A percentile compares a stretch with the other conserved stretches of the same genome.
Evolutionary conservation across 495 filamentous ascomycete species (phyloP).

Genomic region (Aspergillus carlsbadensis): DNA sequence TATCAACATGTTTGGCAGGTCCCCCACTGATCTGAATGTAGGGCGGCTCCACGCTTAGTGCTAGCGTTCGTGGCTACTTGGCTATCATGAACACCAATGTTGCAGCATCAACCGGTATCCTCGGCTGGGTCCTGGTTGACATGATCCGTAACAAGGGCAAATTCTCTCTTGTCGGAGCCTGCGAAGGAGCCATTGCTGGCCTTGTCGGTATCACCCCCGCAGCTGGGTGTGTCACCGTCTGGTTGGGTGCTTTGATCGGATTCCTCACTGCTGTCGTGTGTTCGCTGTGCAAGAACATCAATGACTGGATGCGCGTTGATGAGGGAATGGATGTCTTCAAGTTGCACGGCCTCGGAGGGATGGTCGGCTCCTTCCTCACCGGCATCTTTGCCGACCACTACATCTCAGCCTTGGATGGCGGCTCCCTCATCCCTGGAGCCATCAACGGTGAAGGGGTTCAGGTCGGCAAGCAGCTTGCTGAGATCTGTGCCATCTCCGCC

Average conservation of each 20-base stretch:
- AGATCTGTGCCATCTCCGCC: constrained; percentile 54
- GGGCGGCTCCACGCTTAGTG: constrained; percentile 59
- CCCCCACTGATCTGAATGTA: constrained; percentile 16
- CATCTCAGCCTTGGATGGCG: constrained; percentile 49
- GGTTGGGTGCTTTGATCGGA: constrained; percentile 58
- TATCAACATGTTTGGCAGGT: not conserved
- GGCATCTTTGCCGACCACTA: constrained; percentile 56
- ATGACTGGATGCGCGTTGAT: constrained; percentile 58
- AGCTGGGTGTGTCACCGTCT: constrained; percentile 57
- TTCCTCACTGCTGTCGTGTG: constrained; percentile 57
- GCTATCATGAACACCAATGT: constrained; percentile 64
- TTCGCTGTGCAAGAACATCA: constrained; percentile 49
- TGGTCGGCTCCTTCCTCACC: constrained; percentile 60
- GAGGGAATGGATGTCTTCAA: constrained; percentile 65
- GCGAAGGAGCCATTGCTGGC: constrained; percentile 62
- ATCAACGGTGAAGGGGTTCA: constrained; percentile 60
- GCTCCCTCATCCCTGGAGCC: constrained; percentile 46
- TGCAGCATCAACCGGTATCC: constrained; percentile 53
- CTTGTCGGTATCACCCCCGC: constrained; percentile 66
- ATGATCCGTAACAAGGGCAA: constrained; percentile 52
- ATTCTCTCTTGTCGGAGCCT: constrained; percentile 60
- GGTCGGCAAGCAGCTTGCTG: constrained; percentile 58
- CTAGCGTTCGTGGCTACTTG: constrained; percentile 54
- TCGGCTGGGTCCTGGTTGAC: constrained; percentile 62
- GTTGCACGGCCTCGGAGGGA: constrained; percentile 61